Evolutionary conservation across 2,329 filamentous ascomycete genomes (phyloP).

Genomic region (Beauveria medogensis): DNA sequence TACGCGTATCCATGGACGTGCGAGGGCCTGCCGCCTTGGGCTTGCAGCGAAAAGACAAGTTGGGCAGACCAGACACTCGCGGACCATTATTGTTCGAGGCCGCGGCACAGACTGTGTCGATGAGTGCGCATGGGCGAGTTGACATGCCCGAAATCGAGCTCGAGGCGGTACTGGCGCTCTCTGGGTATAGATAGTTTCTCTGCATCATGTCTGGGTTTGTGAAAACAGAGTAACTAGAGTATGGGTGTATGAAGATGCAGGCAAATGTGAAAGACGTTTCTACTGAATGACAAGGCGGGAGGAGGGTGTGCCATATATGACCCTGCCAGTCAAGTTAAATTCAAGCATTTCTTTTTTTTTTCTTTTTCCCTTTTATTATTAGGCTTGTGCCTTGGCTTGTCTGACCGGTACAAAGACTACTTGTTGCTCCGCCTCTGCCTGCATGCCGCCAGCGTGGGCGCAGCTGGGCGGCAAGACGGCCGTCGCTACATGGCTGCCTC

Average conservation of each 20-base stretch:
- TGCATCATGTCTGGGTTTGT: background rate
- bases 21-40: background rate
- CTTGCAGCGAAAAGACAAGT: conserved; percentile 5
- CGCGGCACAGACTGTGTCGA: conserved; percentile 1
- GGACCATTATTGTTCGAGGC: background rate
- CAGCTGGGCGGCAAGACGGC: background rate
- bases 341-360: background rate
- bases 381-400: background rate
- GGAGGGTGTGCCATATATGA: background rate
- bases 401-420: conserved; percentile 2
- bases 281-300: background rate
- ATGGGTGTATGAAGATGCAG: background rate
- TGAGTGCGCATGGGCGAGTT: conserved; percentile 5
- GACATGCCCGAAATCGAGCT: conserved; percentile 8
- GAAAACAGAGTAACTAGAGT: background rate
- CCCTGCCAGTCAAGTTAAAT: background rate
- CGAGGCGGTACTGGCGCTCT: background rate
- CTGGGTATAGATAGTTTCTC: conserved; percentile 3
- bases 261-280: background rate
- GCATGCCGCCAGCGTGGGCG: background rate
- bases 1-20: background rate
- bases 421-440: conserved; percentile 7
- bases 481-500: background rate
- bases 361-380: background rate
- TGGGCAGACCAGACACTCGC: conserved; percentile 1